Evolutionary conservation across 306 rosid species (phyloP).

Genomic region (Vicia faba): DNA sequence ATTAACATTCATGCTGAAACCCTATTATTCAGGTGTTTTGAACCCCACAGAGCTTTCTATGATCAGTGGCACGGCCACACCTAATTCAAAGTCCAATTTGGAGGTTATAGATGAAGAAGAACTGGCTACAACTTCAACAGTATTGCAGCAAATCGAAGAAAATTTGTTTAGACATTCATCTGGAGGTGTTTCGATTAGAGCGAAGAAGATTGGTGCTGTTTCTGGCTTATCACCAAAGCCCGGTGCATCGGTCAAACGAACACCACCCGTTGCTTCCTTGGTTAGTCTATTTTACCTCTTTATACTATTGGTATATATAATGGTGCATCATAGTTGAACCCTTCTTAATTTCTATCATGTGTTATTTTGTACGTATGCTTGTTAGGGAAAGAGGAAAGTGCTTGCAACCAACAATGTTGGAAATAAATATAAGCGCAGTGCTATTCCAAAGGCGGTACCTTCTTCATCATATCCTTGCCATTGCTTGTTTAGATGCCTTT

Average conservation of each 20-base stretch:
- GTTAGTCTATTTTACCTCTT: conserved; percentile 45
- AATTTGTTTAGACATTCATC: conserved; percentile 53
- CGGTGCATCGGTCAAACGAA: conserved; percentile 38
- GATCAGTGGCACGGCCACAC: conserved; percentile 60
- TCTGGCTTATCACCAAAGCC: conserved; percentile 50
- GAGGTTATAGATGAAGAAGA: conserved; percentile 64
- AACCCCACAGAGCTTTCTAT: conserved; percentile 76
- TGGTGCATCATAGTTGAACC: neutral
- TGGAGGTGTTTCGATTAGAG: conserved; percentile 28
- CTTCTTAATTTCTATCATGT: conserved; percentile 12
- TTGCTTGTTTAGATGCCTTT: conserved; percentile 15
- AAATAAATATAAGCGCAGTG: conserved; percentile 66
- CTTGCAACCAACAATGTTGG: conserved; percentile 54
- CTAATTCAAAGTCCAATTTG: conserved; percentile 50
- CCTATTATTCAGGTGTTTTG: conserved; percentile 64
- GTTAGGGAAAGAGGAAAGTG: conserved; percentile 71
- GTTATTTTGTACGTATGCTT: conserved; percentile 22
- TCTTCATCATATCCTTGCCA: conserved; percentile 82
- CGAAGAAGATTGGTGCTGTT: conserved; percentile 34
- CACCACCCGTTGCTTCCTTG: conserved; percentile 42
- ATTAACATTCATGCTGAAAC: neutral
- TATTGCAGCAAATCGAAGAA: conserved; percentile 49
- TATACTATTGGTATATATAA: neutral
- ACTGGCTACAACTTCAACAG: conserved; percentile 36
- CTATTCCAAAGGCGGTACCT: conserved; percentile 56